phyloP scores from a whole-genome alignment of 2,329 filamentous ascomycete species.

The Ceratocystiopsis sp. region DNA sequence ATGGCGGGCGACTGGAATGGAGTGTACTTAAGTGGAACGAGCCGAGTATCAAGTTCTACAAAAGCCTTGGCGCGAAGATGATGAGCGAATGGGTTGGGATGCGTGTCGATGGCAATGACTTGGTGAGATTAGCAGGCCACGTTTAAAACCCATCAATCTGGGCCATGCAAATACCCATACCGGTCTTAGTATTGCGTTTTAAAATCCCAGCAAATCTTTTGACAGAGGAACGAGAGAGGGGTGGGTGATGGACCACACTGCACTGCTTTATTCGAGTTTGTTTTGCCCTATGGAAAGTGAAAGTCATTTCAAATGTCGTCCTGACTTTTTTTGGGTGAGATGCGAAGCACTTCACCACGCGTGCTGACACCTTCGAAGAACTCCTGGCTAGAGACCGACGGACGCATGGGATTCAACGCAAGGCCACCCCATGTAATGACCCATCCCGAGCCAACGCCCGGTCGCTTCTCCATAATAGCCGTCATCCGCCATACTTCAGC shows the following conservation, averaged over 20 bases:
- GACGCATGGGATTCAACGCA: constrained; percentile 13
- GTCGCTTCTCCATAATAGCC: constrained; percentile 21
- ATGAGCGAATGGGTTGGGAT: constrained; percentile 61
- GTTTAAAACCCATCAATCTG: no score
- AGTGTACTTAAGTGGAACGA: constrained; percentile 85
- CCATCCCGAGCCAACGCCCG: constrained; percentile 9
- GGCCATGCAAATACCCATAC: not conserved
- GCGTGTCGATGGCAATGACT: constrained; percentile 50
- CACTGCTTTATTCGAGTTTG: not conserved
- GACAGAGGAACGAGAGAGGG: not conserved
- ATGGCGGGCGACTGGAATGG: constrained; percentile 72
- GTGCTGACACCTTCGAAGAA: constrained; percentile 32
- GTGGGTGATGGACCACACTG: not conserved
- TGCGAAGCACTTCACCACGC: not conserved
- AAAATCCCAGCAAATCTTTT: not conserved
- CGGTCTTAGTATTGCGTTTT: not conserved
- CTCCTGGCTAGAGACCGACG: constrained; percentile 18
- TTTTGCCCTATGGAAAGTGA: no score
- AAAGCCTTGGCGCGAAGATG: constrained; percentile 46
- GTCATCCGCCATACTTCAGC: constrained; percentile 26
- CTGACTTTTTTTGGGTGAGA: not conserved
- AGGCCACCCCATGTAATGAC: constrained; percentile 29
- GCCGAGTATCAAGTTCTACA: constrained; percentile 77
- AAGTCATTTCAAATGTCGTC: not conserved
- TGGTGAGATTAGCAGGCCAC: constrained; percentile 38